Evolutionary conservation across 352 stramenopile species (phyloP).

Genomic region (Globisporangium radiosum): DNA sequence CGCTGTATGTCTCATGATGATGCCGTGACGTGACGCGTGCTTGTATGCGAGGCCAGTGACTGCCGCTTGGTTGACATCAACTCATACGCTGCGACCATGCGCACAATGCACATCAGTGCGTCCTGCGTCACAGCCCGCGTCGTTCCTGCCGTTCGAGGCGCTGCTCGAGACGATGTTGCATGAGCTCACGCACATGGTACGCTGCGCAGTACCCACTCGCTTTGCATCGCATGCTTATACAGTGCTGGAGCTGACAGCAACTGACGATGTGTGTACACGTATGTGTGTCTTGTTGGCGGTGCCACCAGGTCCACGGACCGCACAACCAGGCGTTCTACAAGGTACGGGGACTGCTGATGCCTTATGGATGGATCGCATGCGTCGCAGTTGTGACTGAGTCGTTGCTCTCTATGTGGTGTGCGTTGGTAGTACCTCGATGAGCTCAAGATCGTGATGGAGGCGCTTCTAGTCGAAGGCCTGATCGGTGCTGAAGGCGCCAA

Average conservation of each 20-base stretch:
- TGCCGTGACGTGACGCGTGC: background rate
- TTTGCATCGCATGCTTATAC: background rate
- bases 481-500: conserved; percentile 32
- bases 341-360: conserved; percentile 7
- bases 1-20: conserved; percentile 23
- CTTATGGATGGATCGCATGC: too few relatives aligned
- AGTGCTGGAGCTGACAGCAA: too few relatives aligned
- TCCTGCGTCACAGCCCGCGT: conserved; percentile 17
- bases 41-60: background rate
- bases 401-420: background rate
- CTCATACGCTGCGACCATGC: background rate
- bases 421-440: conserved; percentile 36
- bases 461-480: conserved; percentile 43
- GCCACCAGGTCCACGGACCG: conserved; percentile 28
- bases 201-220: background rate
- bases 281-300: background rate
- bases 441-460: conserved; percentile 55
- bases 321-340: conserved; percentile 70
- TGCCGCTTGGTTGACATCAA: too few relatives aligned
- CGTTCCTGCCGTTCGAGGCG: conserved; percentile 46
- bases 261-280: too few relatives aligned
- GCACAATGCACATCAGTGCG: conserved; percentile 22
- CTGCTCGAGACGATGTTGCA: conserved; percentile 69
- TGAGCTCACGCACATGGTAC: conserved; percentile 64
- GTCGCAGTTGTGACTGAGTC: background rate